phyloP scores from a whole-genome alignment of 2,329 filamentous ascomycete species.

The Aureobasidium subglaciale region DNA sequence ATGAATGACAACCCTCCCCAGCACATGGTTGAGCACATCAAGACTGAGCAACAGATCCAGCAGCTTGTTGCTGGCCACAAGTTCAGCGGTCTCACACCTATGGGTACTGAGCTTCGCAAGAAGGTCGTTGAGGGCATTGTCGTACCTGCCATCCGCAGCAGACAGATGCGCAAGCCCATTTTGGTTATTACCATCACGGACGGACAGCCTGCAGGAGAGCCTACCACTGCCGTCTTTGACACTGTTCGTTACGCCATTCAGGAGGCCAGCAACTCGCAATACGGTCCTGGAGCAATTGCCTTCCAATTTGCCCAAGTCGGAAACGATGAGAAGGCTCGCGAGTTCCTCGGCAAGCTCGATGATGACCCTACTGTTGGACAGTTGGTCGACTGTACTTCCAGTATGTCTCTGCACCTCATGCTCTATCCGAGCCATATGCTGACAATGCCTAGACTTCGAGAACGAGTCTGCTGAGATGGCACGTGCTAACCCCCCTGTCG shows the following conservation, averaged over 20 bases:
- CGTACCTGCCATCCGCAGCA: slow-evolving; percentile 44
- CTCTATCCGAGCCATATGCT: slow-evolving; percentile 1
- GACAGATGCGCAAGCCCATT: slow-evolving; percentile 55
- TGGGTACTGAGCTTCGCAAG: slow-evolving; percentile 55
- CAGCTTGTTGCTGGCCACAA: slow-evolving; percentile 51
- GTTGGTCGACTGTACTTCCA: slow-evolving; percentile 62
- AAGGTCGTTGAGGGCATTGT: slow-evolving; percentile 59
- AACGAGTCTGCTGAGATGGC: slow-evolving; percentile 62
- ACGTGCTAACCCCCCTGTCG: slow-evolving; percentile 52
- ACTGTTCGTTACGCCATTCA: slow-evolving; percentile 49
- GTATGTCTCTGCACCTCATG: slow-evolving; percentile 38
- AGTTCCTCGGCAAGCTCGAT: slow-evolving; percentile 59
- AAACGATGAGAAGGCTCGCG: slow-evolving; percentile 56
- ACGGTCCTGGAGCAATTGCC: slow-evolving; percentile 50
- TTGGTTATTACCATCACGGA: slow-evolving; percentile 61
- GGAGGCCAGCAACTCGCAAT: slow-evolving; percentile 44
- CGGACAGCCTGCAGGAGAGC: slow-evolving; percentile 58
- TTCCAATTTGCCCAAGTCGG: slow-evolving; percentile 66
- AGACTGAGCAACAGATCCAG: slow-evolving; percentile 51
- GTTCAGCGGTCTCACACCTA: slow-evolving; percentile 60
- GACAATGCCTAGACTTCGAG: slow-evolving; percentile 49
- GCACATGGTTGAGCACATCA: slow-evolving; percentile 48
- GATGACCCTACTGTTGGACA: slow-evolving; percentile 54
- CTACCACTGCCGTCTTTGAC: slow-evolving; percentile 49
- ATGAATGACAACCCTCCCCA: slow-evolving; percentile 55